A percentile compares a stretch with the other conserved stretches of the same genome.
Evolutionary conservation across 495 filamentous ascomycete genomes (phyloP).

Genomic region (Xylaria cubensis): DNA sequence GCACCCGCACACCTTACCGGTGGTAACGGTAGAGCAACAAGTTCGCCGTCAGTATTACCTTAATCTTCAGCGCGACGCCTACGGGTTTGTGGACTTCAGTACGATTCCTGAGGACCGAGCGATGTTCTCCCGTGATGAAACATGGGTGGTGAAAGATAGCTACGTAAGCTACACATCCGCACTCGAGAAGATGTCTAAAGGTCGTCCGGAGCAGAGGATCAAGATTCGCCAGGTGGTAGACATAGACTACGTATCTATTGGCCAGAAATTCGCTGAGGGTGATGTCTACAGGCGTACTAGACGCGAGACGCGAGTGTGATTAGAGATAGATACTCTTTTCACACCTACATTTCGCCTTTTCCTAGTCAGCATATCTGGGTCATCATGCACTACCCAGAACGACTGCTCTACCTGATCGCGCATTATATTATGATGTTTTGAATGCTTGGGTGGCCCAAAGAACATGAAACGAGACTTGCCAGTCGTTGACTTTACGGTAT

Average conservation of each 20-base stretch:
- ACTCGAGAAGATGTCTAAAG: neutral
- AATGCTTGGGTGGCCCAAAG: too few species aligned
- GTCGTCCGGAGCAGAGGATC: neutral
- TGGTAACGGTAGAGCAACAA: neutral
- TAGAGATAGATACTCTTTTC: too few species aligned
- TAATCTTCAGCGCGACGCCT: neutral
- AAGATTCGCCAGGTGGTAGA: conserved; percentile 6
- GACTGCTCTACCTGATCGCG: too few species aligned
- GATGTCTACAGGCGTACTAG: neutral
- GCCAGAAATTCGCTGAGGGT: neutral
- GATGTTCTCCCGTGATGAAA: neutral
- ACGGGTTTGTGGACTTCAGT: neutral
- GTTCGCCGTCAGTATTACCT: neutral
- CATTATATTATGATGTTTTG: too few species aligned
- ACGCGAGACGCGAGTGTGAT: too few species aligned
- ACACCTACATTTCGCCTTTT: too few species aligned
- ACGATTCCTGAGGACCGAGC: neutral
- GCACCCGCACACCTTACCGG: neutral
- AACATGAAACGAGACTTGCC: too few species aligned
- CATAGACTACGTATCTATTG: conserved; percentile 7
- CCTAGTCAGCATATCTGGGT: too few species aligned
- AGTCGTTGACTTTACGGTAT: too few species aligned
- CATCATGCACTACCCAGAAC: too few species aligned
- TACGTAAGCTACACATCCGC: neutral
- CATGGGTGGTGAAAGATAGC: too few species aligned